These are phyloP conservation scores for Populus tremula DNA, from an alignment of 345 rosid genomes.

Conservation along the genomic window DNA sequence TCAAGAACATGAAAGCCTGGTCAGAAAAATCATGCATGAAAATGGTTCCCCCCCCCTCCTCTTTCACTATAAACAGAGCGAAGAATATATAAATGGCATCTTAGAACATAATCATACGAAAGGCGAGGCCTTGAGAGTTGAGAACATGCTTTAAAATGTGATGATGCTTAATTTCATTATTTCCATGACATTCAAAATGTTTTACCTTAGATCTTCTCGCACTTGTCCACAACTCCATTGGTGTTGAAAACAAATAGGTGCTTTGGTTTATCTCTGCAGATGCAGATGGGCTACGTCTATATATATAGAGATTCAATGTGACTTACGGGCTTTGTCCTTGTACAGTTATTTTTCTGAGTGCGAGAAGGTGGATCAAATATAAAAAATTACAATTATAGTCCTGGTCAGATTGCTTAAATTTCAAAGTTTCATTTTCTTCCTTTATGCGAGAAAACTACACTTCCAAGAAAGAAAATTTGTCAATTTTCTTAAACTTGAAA, in stretches of 20 bases:
- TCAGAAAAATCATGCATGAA: neutral
- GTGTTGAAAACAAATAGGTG: neutral
- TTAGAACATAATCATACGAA: neutral
- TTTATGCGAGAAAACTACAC: neutral
- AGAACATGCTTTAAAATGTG: neutral
- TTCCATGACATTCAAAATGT: neutral
- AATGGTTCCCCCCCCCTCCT: neutral
- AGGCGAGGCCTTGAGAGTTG: neutral
- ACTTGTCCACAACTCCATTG: constrained; percentile 21
- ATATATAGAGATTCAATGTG: neutral
- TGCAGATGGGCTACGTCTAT: neutral
- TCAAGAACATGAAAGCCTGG: neutral
- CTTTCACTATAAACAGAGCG: neutral
- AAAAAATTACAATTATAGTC: neutral
- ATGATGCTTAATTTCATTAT: neutral
- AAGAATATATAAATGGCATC: neutral
- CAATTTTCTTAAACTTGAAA: neutral
- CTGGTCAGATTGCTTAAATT: neutral
- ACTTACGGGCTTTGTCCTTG: neutral
- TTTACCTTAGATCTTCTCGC: constrained; percentile 16
- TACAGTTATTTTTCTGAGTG: neutral
- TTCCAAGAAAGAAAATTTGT: constrained; percentile 8
- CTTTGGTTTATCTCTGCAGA: neutral
- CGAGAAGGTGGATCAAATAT: neutral
- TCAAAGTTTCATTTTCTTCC: neutral